Evolutionary conservation across 306 rosid species (phyloP).

Genomic region (Oxytropis ochrocephala): DNA sequence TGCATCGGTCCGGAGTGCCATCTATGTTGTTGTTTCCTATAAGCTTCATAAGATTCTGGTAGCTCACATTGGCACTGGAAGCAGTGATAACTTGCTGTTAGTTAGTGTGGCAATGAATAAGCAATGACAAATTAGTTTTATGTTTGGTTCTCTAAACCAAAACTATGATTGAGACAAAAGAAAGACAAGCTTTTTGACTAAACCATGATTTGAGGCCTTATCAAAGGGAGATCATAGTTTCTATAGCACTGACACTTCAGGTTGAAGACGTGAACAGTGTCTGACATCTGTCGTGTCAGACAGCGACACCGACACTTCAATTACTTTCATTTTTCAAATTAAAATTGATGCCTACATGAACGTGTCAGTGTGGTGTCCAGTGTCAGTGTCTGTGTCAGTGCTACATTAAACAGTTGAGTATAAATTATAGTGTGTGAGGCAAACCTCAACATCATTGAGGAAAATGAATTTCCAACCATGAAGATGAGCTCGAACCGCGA

Average conservation of each 20-base stretch:
- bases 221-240: not conserved
- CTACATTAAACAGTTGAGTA: not conserved
- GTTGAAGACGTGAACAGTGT: too few relatives aligned
- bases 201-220: not conserved
- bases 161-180: not conserved
- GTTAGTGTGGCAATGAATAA: not conserved
- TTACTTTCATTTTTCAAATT: too few relatives aligned
- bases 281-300: too few relatives aligned
- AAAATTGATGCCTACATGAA: too few relatives aligned
- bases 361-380: too few relatives aligned
- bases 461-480: conserved; percentile 94
- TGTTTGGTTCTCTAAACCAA: not conserved
- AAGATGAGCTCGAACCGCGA: conserved; percentile 93
- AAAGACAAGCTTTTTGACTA: not conserved
- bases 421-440: not conserved
- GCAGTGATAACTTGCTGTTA: conserved; percentile 13
- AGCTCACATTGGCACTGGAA: conserved; percentile 87
- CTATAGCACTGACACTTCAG: too few relatives aligned
- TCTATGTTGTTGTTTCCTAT: conserved; percentile 84
- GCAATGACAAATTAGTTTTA: not conserved
- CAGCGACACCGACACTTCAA: too few relatives aligned
- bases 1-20: conserved; percentile 99
- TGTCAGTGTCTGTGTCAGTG: too few relatives aligned
- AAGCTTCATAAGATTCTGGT: conserved; percentile 93
- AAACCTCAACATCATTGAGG: conserved; percentile 90